phyloP scores from a whole-genome alignment of 179 eudicot genomes.

The Actinidia arguta region DNA sequence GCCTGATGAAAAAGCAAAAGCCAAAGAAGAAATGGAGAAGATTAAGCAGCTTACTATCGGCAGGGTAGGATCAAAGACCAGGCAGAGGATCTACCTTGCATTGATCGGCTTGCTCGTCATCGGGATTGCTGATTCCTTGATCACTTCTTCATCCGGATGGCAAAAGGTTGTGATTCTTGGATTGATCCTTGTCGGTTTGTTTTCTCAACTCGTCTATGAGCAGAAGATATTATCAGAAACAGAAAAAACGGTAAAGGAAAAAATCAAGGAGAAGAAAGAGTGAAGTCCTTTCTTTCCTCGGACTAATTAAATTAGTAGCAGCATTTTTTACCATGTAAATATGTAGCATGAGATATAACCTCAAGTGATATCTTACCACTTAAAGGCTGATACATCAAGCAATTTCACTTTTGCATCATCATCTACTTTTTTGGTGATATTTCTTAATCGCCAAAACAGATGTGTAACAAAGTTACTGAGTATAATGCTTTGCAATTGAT shows the following conservation, averaged over 20 bases:
- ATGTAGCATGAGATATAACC: conserved; percentile 66
- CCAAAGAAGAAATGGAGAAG: conserved; percentile 65
- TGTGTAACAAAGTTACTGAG: conserved; percentile 14
- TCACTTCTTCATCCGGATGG: conserved; percentile 64
- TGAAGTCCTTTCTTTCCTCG: conserved; percentile 26
- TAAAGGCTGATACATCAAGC: conserved; percentile 69
- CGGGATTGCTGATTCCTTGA: conserved; percentile 62
- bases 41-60: conserved; percentile 47
- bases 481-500: conserved; percentile 28
- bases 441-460: conserved; percentile 39
- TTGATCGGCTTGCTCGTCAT: conserved; percentile 59
- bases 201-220: conserved; percentile 74
- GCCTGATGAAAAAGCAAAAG: conserved; percentile 53
- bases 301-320: background rate
- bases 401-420: conserved; percentile 58
- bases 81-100: conserved; percentile 73
- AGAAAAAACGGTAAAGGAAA: conserved; percentile 29
- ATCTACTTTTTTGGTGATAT: conserved; percentile 35
- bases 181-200: conserved; percentile 63
- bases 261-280: conserved; percentile 40
- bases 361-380: conserved; percentile 47
- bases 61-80: conserved; percentile 59
- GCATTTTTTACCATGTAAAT: conserved; percentile 5
- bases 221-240: conserved; percentile 54
- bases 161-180: conserved; percentile 59